A percentile compares a stretch with the other conserved stretches of the same genome.
phyloP scores from a whole-genome alignment of 495 filamentous ascomycete species.

The Aspergillus funiculosus region DNA sequence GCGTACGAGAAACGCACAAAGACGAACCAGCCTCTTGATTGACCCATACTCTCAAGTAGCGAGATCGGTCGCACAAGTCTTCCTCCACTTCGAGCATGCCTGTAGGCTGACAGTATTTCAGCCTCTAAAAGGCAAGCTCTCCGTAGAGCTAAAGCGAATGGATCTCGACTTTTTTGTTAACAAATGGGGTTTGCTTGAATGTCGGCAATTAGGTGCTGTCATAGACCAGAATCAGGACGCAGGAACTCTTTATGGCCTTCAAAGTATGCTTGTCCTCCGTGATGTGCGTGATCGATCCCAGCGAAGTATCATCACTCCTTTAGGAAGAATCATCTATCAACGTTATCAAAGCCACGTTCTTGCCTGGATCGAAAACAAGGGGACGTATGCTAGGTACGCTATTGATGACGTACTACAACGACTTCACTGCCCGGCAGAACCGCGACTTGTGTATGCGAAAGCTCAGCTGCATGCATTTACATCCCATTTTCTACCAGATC shows the following conservation, averaged over 20 bases:
- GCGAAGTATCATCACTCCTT: slow-evolving; percentile 45
- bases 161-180: slow-evolving; percentile 46
- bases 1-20: slow-evolving; percentile 19
- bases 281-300: slow-evolving; percentile 26
- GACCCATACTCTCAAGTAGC: slow-evolving; percentile 29
- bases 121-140: slow-evolving; percentile 18
- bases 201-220: slow-evolving; percentile 35
- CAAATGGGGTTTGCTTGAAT: slow-evolving; percentile 15
- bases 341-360: slow-evolving; percentile 30
- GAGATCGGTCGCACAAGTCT: slow-evolving; percentile 26
- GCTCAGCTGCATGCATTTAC: slow-evolving; percentile 56
- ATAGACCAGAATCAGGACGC: slow-evolving; percentile 49
- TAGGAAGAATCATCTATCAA: slow-evolving; percentile 29
- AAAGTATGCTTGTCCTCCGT: slow-evolving; percentile 49
- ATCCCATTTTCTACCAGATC: slow-evolving; percentile 50
- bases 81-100: slow-evolving; percentile 30
- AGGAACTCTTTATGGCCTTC: slow-evolving; percentile 49
- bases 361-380: slow-evolving; percentile 31
- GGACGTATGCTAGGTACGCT: slow-evolving; percentile 37
- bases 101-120: slow-evolving; percentile 31
- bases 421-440: slow-evolving; percentile 42
- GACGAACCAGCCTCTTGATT: slow-evolving; percentile 18
- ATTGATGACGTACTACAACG: slow-evolving; percentile 46
- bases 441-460: slow-evolving; percentile 46
- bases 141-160: slow-evolving; percentile 44